phyloP scores from a whole-genome alignment of 345 rosid species.

The Gossypium ekmanianum region DNA sequence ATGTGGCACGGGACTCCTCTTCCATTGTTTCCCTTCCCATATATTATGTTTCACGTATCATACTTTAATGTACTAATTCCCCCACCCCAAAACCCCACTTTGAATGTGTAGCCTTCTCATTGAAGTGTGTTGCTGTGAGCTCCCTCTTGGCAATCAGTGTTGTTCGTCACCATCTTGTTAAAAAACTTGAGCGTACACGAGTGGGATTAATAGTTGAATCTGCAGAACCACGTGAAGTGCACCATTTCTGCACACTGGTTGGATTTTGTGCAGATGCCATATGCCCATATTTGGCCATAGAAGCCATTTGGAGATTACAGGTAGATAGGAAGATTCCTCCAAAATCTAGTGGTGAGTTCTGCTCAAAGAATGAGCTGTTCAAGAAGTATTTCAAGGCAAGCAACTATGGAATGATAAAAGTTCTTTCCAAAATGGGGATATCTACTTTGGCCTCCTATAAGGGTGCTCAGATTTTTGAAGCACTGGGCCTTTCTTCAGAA shows the following conservation, averaged over 20 bases:
- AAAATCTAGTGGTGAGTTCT: conserved; percentile 71
- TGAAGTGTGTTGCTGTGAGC: conserved; percentile 79
- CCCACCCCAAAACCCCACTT: too few species aligned
- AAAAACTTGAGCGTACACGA: conserved; percentile 79
- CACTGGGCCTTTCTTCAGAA: conserved; percentile 90
- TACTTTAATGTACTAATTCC: neutral
- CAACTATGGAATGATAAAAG: conserved; percentile 99
- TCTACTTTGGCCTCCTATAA: conserved; percentile 96
- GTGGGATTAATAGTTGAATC: conserved; percentile 91
- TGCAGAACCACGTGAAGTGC: conserved; percentile 98
- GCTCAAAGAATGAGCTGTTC: conserved; percentile 73
- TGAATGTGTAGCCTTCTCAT: conserved; percentile 60
- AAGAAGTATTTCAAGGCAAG: conserved; percentile 96
- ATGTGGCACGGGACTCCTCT: neutral
- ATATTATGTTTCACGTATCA: neutral
- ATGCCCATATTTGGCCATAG: conserved; percentile 87
- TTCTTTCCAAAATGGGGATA: conserved; percentile 98
- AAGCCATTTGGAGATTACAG: conserved; percentile 81
- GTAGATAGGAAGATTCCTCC: conserved; percentile 95
- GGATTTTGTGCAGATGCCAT: conserved; percentile 98
- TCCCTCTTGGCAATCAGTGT: conserved; percentile 97
- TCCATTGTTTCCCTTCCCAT: neutral
- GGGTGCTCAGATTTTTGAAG: conserved; percentile 99
- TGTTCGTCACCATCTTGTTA: conserved; percentile 91
- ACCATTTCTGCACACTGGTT: conserved; percentile 93